phyloP scores from a whole-genome alignment of 352 stramenopile genomes.

The Phytophthora chlamydospora region DNA sequence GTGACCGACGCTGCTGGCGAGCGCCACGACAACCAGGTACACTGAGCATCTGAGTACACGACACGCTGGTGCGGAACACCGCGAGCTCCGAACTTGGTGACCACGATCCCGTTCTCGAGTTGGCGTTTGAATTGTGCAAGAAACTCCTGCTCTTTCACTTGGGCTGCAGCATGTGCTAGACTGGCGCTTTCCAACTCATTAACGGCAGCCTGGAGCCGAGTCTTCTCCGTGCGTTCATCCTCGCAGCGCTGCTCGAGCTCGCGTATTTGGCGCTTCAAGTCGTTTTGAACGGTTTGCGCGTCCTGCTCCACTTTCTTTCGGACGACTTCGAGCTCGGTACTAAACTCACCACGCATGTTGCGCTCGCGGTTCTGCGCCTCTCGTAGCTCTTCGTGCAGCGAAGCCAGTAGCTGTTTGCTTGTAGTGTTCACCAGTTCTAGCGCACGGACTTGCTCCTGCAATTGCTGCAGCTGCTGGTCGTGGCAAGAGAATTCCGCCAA shows the following conservation, averaged over 20 bases:
- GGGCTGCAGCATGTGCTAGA: slow-evolving; percentile 27
- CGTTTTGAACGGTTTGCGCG: slow-evolving; percentile 17
- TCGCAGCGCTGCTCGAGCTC: slow-evolving; percentile 31
- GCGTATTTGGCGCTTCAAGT: slow-evolving; percentile 30
- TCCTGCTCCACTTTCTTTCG: slow-evolving; percentile 26
- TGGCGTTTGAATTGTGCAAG: slow-evolving; percentile 66
- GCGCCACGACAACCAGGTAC: slow-evolving; percentile 68
- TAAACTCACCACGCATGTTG: slow-evolving; percentile 32
- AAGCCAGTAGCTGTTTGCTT: slow-evolving; percentile 32
- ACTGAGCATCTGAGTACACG: slow-evolving; percentile 60
- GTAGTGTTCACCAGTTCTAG: slow-evolving; percentile 39
- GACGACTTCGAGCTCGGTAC: slow-evolving; percentile 28
- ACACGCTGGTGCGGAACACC: slow-evolving; percentile 55
- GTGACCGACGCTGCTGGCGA: slow-evolving; percentile 26
- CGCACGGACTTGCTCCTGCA: slow-evolving; percentile 43
- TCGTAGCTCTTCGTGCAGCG: slow-evolving; percentile 41
- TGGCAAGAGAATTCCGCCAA: slow-evolving; percentile 49
- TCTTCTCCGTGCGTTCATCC: slow-evolving; percentile 34
- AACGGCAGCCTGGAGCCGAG: slow-evolving; percentile 38
- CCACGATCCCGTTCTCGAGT: slow-evolving; percentile 50
- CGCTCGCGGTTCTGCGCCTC: slow-evolving; percentile 23
- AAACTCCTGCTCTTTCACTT: slow-evolving; percentile 48
- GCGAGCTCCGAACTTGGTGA: slow-evolving; percentile 62
- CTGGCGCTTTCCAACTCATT: slow-evolving; percentile 39
- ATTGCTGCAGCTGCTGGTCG: slow-evolving; percentile 44